Conservation (phyloP, 805 yeast species). For the Zygosaccharomyces lentus region DNA sequence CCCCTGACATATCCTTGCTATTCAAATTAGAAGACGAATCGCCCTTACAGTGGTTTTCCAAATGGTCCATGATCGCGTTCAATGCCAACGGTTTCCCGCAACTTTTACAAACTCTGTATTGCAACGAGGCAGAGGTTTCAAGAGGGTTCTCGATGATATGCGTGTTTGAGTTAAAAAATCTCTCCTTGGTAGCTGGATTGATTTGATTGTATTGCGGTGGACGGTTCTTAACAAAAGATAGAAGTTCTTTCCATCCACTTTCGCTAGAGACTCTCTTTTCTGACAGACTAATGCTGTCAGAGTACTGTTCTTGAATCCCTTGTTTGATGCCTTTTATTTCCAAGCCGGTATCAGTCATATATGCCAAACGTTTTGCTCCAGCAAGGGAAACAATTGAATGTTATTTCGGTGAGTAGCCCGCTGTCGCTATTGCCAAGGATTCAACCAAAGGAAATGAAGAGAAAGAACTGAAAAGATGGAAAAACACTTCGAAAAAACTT, state of each 20-base stretch:
- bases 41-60: conserved; percentile 28
- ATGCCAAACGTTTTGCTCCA: neutral
- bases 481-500: neutral
- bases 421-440: conserved; percentile 1
- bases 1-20: conserved; percentile 10
- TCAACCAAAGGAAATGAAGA: neutral
- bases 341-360: conserved; percentile 18
- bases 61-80: conserved; percentile 28
- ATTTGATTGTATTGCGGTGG: conserved; percentile 16
- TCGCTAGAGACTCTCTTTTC: conserved; percentile 5
- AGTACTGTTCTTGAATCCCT: conserved; percentile 12
- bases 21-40: conserved; percentile 10
- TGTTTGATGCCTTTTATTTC: conserved; percentile 18
- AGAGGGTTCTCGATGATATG: conserved; percentile 21
- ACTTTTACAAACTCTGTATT: conserved; percentile 31
- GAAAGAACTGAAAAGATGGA: neutral
- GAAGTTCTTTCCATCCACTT: conserved; percentile 25
- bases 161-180: conserved; percentile 25
- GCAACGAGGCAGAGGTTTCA: conserved; percentile 14
- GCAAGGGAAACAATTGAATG: neutral
- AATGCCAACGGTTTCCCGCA: conserved; percentile 33
- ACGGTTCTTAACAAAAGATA: conserved; percentile 19
- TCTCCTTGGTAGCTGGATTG: conserved; percentile 13
- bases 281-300: conserved; percentile 5
- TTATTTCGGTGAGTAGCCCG: conserved; percentile 1